These are phyloP conservation scores for Stachybotrys echinatus DNA, from an alignment of 2,329 filamentous ascomycete species.

Conservation along the genomic window DNA sequence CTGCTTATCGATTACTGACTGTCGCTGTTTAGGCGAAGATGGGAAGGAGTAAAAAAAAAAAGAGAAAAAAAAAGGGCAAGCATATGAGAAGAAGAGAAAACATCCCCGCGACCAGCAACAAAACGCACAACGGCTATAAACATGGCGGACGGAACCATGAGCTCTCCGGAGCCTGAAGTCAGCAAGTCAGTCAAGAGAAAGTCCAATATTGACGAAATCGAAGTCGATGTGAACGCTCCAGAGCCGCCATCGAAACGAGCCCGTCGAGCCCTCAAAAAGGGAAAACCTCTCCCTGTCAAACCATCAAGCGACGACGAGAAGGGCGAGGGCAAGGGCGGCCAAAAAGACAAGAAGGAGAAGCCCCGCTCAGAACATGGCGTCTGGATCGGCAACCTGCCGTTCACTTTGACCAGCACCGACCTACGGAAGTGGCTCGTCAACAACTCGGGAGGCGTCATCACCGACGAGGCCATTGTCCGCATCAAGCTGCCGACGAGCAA, in stretches of 20 bases:
- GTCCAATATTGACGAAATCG: slow-evolving; percentile 64
- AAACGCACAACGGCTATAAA: neutral
- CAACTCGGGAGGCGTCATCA: slow-evolving; percentile 60
- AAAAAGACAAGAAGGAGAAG: slow-evolving; percentile 38
- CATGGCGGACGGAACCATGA: neutral
- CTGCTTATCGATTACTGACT: slow-evolving; percentile 20
- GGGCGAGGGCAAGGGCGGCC: slow-evolving; percentile 26
- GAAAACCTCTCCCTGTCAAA: slow-evolving; percentile 50
- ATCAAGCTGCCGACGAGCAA: slow-evolving; percentile 71
- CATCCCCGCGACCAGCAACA: too few relatives aligned
- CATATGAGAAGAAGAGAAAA: too few relatives aligned
- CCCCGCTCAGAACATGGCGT: slow-evolving; percentile 75
- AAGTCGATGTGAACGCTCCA: slow-evolving; percentile 83
- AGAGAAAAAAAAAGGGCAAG: slow-evolving; percentile 3
- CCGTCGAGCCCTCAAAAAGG: slow-evolving; percentile 83
- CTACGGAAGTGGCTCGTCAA: slow-evolving; percentile 76
- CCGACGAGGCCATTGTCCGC: slow-evolving; percentile 70
- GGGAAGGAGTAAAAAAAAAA: neutral
- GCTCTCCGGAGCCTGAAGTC: slow-evolving; percentile 6
- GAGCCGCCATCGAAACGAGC: slow-evolving; percentile 95
- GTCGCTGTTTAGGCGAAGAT: neutral
- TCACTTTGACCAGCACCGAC: slow-evolving; percentile 67
- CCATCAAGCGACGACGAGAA: slow-evolving; percentile 28
- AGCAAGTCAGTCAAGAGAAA: slow-evolving; percentile 58
- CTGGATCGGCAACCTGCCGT: slow-evolving; percentile 96